Percentiles rank a stretch among this genome's conserved stretches.
phyloP scores from a whole-genome alignment of 2,329 filamentous ascomycete species.

The Fusarium sp. region DNA sequence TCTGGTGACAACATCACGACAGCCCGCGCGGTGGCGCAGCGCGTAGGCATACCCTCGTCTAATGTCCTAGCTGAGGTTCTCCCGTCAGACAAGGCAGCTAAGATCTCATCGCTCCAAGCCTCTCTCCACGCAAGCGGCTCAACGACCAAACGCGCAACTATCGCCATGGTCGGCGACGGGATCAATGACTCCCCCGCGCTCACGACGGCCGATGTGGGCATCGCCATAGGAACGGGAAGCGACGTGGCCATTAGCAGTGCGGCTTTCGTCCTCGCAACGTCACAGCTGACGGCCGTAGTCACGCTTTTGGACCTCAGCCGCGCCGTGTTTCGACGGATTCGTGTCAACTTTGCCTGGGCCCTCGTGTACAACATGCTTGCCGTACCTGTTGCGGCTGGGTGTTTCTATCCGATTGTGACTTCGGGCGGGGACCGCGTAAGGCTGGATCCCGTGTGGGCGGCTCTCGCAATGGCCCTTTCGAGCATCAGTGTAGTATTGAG shows the following conservation, averaged over 20 bases:
- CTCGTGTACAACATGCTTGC: slow-evolving; percentile 84
- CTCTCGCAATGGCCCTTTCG: slow-evolving; percentile 91
- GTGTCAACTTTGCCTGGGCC: slow-evolving; percentile 89
- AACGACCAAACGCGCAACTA: slow-evolving; percentile 60
- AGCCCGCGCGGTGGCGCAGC: slow-evolving; percentile 80
- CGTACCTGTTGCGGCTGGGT: slow-evolving; percentile 84
- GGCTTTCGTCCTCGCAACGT: slow-evolving; percentile 84
- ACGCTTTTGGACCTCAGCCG: slow-evolving; percentile 79
- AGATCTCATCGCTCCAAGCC: slow-evolving; percentile 74
- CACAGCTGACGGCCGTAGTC: slow-evolving; percentile 76
- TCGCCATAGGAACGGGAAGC: slow-evolving; percentile 85
- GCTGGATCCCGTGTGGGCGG: slow-evolving; percentile 87
- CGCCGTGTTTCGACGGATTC: slow-evolving; percentile 81
- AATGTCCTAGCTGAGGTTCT: slow-evolving; percentile 91
- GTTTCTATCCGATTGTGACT: slow-evolving; percentile 72
- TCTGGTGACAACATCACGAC: slow-evolving; percentile 93
- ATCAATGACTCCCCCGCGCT: slow-evolving; percentile 91
- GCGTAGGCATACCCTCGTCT: slow-evolving; percentile 77
- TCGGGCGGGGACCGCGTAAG: slow-evolving; percentile 67
- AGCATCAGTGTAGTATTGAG: slow-evolving; percentile 90
- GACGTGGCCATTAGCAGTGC: slow-evolving; percentile 87
- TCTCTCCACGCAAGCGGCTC: slow-evolving; percentile 58
- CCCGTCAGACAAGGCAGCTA: slow-evolving; percentile 83
- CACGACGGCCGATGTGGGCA: slow-evolving; percentile 82
- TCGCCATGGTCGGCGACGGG: slow-evolving; percentile 91